phyloP scores from a whole-genome alignment of 2,329 filamentous ascomycete genomes.

The Epichloe uncinata region DNA sequence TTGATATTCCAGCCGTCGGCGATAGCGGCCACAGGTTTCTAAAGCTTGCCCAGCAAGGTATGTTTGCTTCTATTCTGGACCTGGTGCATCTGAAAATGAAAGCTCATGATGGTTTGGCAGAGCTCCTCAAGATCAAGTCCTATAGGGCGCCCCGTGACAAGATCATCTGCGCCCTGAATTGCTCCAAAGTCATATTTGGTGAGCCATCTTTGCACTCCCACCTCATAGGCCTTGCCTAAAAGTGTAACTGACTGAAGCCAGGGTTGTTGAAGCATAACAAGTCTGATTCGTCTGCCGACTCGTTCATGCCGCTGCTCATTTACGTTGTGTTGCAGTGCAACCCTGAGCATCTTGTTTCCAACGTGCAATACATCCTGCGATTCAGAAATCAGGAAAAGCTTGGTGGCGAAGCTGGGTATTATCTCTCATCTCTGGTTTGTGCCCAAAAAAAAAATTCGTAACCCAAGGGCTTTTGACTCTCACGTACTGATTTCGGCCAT shows the following conservation, averaged over 20 bases:
- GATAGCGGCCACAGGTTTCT: conserved; percentile 84
- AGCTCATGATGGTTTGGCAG: conserved; percentile 28
- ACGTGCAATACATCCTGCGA: conserved; percentile 93
- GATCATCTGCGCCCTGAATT: conserved; percentile 95
- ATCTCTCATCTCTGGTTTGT: conserved; percentile 73
- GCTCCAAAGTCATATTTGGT: conserved; percentile 99
- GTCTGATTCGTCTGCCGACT: conserved; percentile 88
- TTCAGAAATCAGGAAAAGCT: conserved; percentile 97
- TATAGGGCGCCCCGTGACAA: conserved; percentile 97
- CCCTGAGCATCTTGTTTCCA: conserved; percentile 89
- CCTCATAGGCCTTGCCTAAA: neutral
- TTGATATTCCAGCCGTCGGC: conserved; percentile 77
- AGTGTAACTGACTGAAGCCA: conserved; percentile 16
- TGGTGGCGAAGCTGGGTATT: conserved; percentile 94
- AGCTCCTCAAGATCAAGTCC: conserved; percentile 89
- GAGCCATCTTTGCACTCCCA: conserved; percentile 13
- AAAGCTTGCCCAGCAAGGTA: conserved; percentile 75
- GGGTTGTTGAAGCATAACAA: conserved; percentile 84
- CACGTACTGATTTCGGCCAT: neutral
- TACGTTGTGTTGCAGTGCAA: conserved; percentile 93
- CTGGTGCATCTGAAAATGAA: neutral
- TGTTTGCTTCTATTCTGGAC: conserved; percentile 6
- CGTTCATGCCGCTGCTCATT: conserved; percentile 88
- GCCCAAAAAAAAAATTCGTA: no score
- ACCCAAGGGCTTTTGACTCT: no score